A percentile compares a stretch with the other conserved stretches of the same genome.
Conservation (phyloP, 352 stramenopile species). For the Phytophthora sp. region DNA sequence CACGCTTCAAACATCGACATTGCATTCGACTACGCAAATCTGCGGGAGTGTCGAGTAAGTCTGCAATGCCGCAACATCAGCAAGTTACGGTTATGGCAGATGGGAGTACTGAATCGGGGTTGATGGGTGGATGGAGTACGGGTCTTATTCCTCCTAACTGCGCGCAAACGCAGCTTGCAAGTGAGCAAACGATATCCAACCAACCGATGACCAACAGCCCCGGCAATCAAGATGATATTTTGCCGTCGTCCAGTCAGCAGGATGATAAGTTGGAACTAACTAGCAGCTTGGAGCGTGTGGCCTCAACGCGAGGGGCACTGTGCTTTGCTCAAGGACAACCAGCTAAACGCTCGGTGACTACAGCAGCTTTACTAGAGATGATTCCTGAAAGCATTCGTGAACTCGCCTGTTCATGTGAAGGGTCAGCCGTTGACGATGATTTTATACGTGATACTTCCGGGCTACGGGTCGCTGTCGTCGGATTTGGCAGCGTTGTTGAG, state of each 20-base stretch:
- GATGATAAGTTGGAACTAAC: background rate
- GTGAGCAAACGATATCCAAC: background rate
- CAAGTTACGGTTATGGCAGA: background rate
- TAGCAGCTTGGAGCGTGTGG: background rate
- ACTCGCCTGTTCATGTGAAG: slow-evolving; percentile 34
- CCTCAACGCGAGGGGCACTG: background rate
- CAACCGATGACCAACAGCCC: background rate
- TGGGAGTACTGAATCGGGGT: background rate
- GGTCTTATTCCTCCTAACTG: slow-evolving; percentile 7
- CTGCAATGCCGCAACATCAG: background rate
- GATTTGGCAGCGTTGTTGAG: slow-evolving; percentile 49
- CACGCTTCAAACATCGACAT: slow-evolving; percentile 75
- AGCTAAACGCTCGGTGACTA: background rate
- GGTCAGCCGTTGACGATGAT: slow-evolving; percentile 24
- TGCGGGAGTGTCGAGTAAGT: slow-evolving; percentile 20
- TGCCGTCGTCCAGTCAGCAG: slow-evolving; percentile 6
- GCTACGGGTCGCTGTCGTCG: slow-evolving; percentile 49
- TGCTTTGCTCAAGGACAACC: slow-evolving; percentile 19
- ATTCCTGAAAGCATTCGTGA: slow-evolving; percentile 36
- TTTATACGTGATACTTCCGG: slow-evolving; percentile 36
- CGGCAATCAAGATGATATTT: slow-evolving; percentile 5
- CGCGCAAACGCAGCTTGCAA: slow-evolving; percentile 3
- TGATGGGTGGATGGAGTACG: slow-evolving; percentile 14
- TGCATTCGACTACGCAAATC: slow-evolving; percentile 70
- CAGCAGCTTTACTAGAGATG: slow-evolving; percentile 10